phyloP scores from a whole-genome alignment of 78 protist genomes.

The Dictyostelium intermedium region DNA sequence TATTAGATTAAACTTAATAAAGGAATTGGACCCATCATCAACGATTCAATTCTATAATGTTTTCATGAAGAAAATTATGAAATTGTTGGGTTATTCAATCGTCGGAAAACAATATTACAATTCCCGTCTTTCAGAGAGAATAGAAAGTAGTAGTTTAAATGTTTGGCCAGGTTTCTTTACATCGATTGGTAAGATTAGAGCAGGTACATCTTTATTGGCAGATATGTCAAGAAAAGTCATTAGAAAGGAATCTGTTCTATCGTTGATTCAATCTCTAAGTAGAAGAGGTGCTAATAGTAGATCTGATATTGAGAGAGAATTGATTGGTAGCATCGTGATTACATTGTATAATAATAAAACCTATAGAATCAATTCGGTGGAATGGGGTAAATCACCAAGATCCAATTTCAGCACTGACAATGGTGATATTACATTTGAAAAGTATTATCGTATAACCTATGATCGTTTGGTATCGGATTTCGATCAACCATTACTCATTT shows the following conservation, averaged over 20 bases:
- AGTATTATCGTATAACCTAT: background rate
- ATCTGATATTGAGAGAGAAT: background rate
- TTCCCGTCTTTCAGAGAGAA: background rate
- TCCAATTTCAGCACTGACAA: background rate
- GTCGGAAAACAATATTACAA: conserved; percentile 28
- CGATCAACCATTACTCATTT: conserved; percentile 28
- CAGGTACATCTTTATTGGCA: conserved; percentile 15
- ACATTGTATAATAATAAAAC: conserved; percentile 44
- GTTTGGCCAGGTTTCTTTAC: conserved; percentile 57
- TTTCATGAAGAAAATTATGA: conserved; percentile 9
- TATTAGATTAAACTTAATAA: background rate
- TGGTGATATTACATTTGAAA: background rate
- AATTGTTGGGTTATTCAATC: background rate
- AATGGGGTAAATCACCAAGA: background rate
- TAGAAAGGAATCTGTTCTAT: background rate
- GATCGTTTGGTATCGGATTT: background rate
- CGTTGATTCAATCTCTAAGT: background rate
- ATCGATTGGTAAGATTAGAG: background rate
- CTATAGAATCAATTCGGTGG: conserved; percentile 30
- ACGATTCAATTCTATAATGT: background rate
- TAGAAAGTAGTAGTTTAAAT: conserved; percentile 20
- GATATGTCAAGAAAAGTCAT: conserved; percentile 41
- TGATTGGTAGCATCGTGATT: background rate
- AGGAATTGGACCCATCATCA: background rate
- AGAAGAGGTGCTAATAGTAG: background rate